These are phyloP conservation scores for Microcyclosporella mali DNA, from an alignment of 2,329 filamentous ascomycete genomes.

Conservation along the genomic window DNA sequence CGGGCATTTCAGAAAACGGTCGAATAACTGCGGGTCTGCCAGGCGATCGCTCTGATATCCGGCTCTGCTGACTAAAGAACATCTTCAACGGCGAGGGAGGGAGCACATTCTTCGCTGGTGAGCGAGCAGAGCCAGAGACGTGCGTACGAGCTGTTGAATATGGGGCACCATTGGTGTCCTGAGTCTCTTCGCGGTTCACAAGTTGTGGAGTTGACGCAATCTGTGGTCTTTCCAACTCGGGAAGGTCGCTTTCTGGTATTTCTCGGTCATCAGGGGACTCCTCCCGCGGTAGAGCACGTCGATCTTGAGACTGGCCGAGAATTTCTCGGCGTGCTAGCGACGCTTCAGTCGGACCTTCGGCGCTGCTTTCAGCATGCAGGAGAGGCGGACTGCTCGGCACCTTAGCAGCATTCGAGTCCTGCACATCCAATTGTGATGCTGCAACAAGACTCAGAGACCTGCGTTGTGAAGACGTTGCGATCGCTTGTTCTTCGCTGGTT, in stretches of 20 bases:
- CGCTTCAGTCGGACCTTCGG: constrained; percentile 18
- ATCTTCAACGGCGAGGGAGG: constrained; percentile 17
- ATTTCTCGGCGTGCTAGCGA: constrained; percentile 11
- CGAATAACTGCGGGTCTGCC: constrained; percentile 27
- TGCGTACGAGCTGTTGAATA: constrained; percentile 38
- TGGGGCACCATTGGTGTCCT: constrained; percentile 14
- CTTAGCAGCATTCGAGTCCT: constrained; percentile 11
- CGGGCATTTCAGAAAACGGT: constrained; percentile 29
- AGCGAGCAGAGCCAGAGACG: constrained; percentile 24
- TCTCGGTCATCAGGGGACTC: constrained; percentile 8
- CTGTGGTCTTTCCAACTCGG: constrained; percentile 3
- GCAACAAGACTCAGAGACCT: constrained; percentile 9
- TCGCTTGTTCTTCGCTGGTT: constrained; percentile 27
- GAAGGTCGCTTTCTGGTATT: constrained; percentile 30
- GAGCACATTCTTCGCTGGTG: constrained; percentile 17
- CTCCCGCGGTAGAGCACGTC: constrained; percentile 1
- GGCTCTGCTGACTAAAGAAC: constrained; percentile 23
- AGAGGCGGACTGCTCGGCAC: constrained; percentile 33
- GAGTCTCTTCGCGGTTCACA: constrained; percentile 7
- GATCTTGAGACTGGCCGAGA: constrained; percentile 13
- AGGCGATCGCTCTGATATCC: constrained; percentile 26
- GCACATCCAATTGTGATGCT: constrained; percentile 11
- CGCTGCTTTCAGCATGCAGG: constrained; percentile 12
- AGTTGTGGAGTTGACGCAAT: background rate
- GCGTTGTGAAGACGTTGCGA: constrained; percentile 19